Evolutionary conservation across 1,284 basidiomycete genomes (phyloP).

Genomic region (Marasmius tenuissimus): DNA sequence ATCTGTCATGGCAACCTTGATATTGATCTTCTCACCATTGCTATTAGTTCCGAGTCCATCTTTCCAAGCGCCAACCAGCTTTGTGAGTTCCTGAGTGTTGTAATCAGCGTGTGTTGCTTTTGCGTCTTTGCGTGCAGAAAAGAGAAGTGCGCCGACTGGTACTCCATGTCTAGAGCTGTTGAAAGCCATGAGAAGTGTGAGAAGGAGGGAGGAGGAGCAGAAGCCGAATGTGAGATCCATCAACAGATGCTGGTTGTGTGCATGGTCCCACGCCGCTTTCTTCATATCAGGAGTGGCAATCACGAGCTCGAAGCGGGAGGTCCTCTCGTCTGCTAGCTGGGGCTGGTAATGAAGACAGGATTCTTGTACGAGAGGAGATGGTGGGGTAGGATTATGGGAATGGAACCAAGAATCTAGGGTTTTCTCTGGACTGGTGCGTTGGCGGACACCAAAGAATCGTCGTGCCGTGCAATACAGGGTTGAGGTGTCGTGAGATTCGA

Average conservation of each 20-base stretch:
- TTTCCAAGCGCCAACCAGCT: slow-evolving; percentile 6
- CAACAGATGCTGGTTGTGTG: slow-evolving; percentile 21
- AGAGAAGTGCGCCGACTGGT: no score
- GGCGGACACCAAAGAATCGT: slow-evolving; percentile 17
- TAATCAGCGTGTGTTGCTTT: slow-evolving; percentile 11
- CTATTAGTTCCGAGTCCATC: background rate
- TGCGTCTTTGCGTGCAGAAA: no score
- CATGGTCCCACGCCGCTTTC: no score
- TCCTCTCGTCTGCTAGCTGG: no score
- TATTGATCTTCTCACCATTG: background rate
- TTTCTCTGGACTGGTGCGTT: slow-evolving; percentile 17
- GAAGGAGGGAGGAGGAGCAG: slow-evolving; percentile 7
- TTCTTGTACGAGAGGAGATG: slow-evolving; percentile 19
- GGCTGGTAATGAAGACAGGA: no score
- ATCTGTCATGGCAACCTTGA: slow-evolving; percentile 6
- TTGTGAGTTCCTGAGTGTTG: slow-evolving; percentile 6
- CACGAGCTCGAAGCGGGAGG: no score
- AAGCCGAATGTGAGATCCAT: slow-evolving; percentile 27
- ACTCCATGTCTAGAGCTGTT: no score
- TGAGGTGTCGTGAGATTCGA: slow-evolving; percentile 14
- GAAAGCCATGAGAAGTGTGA: slow-evolving; percentile 14
- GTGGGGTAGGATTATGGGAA: slow-evolving; percentile 17
- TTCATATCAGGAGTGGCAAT: no score
- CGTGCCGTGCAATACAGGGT: slow-evolving; percentile 22
- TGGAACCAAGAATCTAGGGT: slow-evolving; percentile 26